These are phyloP conservation scores for Fusarium fujikuroi DNA, from an alignment of 2,329 filamentous ascomycete genomes.

Conservation along the genomic window DNA sequence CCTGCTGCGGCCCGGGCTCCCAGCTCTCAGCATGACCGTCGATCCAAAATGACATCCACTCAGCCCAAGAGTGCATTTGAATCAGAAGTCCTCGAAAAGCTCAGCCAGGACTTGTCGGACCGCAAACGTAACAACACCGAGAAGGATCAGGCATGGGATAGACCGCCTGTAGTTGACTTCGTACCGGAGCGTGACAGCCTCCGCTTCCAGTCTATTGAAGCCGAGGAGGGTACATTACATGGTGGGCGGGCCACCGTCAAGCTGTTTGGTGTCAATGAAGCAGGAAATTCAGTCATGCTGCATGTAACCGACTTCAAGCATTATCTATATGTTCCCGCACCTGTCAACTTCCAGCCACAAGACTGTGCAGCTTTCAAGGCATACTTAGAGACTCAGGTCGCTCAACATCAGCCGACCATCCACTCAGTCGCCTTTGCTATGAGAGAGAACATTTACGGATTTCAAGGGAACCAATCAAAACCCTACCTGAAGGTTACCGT, in stretches of 20 bases:
- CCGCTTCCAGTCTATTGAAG: conserved; percentile 96
- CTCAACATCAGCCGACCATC: conserved; percentile 78
- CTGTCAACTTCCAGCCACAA: conserved; percentile 78
- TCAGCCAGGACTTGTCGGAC: conserved; percentile 90
- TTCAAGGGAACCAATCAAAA: conserved; percentile 90
- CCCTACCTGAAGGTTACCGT: conserved; percentile 95
- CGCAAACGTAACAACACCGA: conserved; percentile 89
- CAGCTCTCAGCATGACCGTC: conserved; percentile 70
- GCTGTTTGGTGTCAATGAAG: conserved; percentile 88
- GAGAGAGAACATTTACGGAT: conserved; percentile 92
- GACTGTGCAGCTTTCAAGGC: conserved; percentile 83
- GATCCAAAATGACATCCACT: conserved; percentile 73
- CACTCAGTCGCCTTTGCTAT: conserved; percentile 84
- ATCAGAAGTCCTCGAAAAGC: conserved; percentile 91
- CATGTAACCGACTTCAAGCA: conserved; percentile 97
- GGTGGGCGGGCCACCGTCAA: conserved; percentile 83
- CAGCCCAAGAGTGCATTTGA: conserved; percentile 93
- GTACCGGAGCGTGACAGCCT: conserved; percentile 72
- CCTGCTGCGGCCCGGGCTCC: conserved; percentile 67
- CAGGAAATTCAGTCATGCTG: conserved; percentile 90
- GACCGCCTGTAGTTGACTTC: conserved; percentile 64
- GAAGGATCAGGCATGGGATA: conserved; percentile 92
- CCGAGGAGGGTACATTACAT: conserved; percentile 85
- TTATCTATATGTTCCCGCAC: conserved; percentile 93
- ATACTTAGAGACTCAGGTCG: conserved; percentile 82